Base-by-base conservation (phyloP, 768 basidiomycete species). In the Neoboletus subvelutipes region DNA sequence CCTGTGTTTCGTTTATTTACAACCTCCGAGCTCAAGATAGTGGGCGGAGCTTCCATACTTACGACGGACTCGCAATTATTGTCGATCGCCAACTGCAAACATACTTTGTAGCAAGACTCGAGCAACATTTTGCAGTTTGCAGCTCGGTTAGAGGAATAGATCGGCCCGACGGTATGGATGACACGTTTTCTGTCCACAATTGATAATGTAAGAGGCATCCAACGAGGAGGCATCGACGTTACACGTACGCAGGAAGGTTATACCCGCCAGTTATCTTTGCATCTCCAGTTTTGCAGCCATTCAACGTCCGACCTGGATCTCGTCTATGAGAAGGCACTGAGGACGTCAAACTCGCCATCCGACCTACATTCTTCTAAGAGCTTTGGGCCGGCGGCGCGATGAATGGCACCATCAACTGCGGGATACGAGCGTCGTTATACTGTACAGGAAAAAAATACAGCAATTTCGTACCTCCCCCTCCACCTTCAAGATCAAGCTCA, bases 251-350 rank as follows among this genome's bases (percentile, higher is more conserved):
- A 48, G 90, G 90, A 37, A 94, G 79, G 50, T 83, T 71, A 64
- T 92, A 88, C 7, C 88, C 92, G 61, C 75, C 78, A 10, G 91
- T 93, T 45, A 93, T 87, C 71, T 92, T 93, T 11, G 90, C 82
- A 42, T 86, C 77, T 36, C 92, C 92, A 17, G 86, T 85, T 31
- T 77, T 73, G 65, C 87, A 89, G 7, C 89, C 89, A 54, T 83
- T 78, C 59, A 92, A 67, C 18, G 74, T 78, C 40, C 78, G 78
- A 67, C 89, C 90, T 90, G 78, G 77, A 67, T 86, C 86, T 86
- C 24, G 47, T 41, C 26, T 36, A 42, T 55, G 15, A 58, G 40
- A 56, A 45, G 29, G 48, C 12, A 45, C n/a, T 24, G 20, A 26
- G 60, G 31, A 41, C 18, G 34, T 15, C 3, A 54, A 50, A 46